A percentile compares a stretch with the other conserved stretches of the same genome.
These are phyloP conservation scores for Candida jianshihensis DNA, from an alignment of 805 yeast species.

Conservation along the genomic window DNA sequence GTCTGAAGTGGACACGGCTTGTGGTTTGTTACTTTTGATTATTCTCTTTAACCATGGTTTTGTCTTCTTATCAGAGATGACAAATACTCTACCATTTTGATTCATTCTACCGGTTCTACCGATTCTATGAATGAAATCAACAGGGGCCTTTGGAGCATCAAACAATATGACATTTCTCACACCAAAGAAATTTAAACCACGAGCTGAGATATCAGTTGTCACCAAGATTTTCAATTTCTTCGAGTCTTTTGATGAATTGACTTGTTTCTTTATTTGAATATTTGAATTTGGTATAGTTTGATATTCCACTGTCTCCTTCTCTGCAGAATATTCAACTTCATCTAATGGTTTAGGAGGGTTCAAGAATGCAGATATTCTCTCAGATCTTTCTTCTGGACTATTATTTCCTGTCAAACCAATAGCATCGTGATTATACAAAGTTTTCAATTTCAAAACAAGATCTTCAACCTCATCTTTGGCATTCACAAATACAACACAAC, in stretches of 20 bases:
- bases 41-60: constrained; percentile 79
- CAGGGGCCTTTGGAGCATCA: constrained; percentile 80
- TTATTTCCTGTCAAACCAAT: constrained; percentile 64
- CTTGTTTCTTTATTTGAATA: constrained; percentile 18
- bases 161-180: constrained; percentile 75
- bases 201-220: constrained; percentile 81
- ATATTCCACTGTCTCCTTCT: constrained; percentile 10
- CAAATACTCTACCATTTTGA: constrained; percentile 79
- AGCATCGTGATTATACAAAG: constrained; percentile 49
- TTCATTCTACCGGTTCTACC: constrained; percentile 95
- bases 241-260: constrained; percentile 1
- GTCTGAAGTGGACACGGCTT: constrained; percentile 21
- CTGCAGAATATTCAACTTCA: constrained; percentile 11
- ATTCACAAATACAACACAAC: constrained; percentile 83
- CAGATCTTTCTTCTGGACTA: constrained; percentile 49
- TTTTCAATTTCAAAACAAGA: constrained; percentile 46
- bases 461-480: constrained; percentile 55
- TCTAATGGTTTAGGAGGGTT: constrained; percentile 45
- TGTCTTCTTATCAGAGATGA: constrained; percentile 62
- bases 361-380: constrained; percentile 55
- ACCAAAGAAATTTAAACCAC: constrained; percentile 83
- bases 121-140: constrained; percentile 83
- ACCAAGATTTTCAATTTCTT: constrained; percentile 58
- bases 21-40: constrained; percentile 30
- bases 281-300: constrained; percentile 28